A percentile compares a stretch with the other conserved stretches of the same genome.
phyloP scores from a whole-genome alignment of 1,139 yeast species.

The Scheffersomyces titani region DNA sequence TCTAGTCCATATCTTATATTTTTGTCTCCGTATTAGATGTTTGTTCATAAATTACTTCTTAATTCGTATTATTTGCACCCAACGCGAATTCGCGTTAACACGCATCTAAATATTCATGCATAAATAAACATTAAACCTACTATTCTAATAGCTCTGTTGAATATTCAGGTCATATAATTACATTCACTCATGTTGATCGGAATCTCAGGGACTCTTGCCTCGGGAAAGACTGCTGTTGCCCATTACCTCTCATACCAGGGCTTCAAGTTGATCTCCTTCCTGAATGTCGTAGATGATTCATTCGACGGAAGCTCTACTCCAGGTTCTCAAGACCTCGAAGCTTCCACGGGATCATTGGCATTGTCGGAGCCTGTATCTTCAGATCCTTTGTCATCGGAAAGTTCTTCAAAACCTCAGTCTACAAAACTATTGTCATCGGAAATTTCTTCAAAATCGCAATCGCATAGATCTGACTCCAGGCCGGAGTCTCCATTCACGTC shows the following conservation, averaged over 20 bases:
- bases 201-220: slow-evolving; percentile 66
- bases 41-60: too few relatives aligned
- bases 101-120: background rate
- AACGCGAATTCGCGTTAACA: background rate
- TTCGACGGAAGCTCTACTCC: slow-evolving; percentile 3
- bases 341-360: background rate
- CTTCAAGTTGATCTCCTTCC: slow-evolving; percentile 38
- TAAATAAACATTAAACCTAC: too few relatives aligned
- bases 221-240: slow-evolving; percentile 72
- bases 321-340: slow-evolving; percentile 1
- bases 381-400: background rate
- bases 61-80: background rate
- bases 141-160: too few relatives aligned
- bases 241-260: slow-evolving; percentile 59
- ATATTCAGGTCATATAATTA: background rate
- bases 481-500: background rate
- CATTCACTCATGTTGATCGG: slow-evolving; percentile 65
- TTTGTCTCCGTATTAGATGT: too few relatives aligned
- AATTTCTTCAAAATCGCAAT: background rate
- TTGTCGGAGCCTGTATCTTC: background rate
- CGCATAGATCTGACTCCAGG: background rate
- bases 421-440: background rate
- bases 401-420: background rate
- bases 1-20: background rate
- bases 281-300: background rate